Conservation (phyloP, 2,329 filamentous ascomycete species). For the Fusarium luffae region DNA sequence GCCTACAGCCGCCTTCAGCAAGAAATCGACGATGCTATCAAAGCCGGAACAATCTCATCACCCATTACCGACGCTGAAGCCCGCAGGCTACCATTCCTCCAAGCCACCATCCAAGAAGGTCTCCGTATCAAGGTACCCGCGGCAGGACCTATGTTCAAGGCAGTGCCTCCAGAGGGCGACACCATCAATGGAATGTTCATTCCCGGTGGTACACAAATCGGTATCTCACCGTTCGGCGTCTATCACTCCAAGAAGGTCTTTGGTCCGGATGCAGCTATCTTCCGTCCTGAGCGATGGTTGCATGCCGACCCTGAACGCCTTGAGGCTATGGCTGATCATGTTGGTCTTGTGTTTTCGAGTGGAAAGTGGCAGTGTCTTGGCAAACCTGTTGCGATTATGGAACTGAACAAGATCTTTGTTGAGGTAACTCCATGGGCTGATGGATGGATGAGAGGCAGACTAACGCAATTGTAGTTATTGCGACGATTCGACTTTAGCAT, state of each 20-base stretch:
- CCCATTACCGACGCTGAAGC: slow-evolving; percentile 50
- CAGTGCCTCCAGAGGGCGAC: slow-evolving; percentile 46
- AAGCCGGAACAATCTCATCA: slow-evolving; percentile 44
- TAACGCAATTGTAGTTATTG: slow-evolving; percentile 7
- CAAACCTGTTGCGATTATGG: slow-evolving; percentile 52
- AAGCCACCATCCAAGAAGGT: slow-evolving; percentile 62
- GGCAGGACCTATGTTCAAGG: slow-evolving; percentile 51
- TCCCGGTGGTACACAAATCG: slow-evolving; percentile 48
- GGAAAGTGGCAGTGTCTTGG: slow-evolving; percentile 55
- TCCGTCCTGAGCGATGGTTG: slow-evolving; percentile 54
- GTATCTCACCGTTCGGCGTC: slow-evolving; percentile 48
- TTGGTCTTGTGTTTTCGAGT: slow-evolving; percentile 53
- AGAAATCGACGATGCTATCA: slow-evolving; percentile 62
- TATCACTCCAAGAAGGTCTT: slow-evolving; percentile 48
- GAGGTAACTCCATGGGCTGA: slow-evolving; percentile 50
- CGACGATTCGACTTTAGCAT: slow-evolving; percentile 31
- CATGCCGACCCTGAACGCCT: slow-evolving; percentile 47
- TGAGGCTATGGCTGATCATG: slow-evolving; percentile 48
- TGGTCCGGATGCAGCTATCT: slow-evolving; percentile 50
- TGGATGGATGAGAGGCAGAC: not conserved
- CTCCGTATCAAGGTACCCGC: slow-evolving; percentile 60
- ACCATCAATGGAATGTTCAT: slow-evolving; percentile 53
- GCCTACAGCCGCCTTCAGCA: slow-evolving; percentile 58
- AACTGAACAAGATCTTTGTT: slow-evolving; percentile 53
- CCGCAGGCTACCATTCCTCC: slow-evolving; percentile 58